These are phyloP conservation scores for Leptodontidium sp. DNA, from an alignment of 2,329 filamentous ascomycete genomes.

Conservation along the genomic window DNA sequence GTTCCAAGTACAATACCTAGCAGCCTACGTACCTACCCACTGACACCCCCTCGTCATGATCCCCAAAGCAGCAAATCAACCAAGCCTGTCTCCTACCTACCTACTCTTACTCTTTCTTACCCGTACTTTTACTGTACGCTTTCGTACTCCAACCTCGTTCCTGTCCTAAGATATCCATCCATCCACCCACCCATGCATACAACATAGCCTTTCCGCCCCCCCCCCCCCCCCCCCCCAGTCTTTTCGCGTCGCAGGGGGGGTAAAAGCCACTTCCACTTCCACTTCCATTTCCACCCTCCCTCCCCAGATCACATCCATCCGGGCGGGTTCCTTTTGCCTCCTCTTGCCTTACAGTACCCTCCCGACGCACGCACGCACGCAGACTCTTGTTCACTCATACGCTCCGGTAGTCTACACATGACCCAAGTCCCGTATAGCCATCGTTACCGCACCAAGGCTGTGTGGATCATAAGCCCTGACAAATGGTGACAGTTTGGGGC, in stretches of 20 bases:
- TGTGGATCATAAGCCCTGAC: slow-evolving; percentile 34
- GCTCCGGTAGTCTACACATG: not conserved
- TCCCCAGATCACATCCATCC: not conserved
- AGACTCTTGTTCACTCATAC: too few relatives aligned
- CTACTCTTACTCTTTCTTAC: not conserved
- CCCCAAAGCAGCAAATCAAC: too few relatives aligned
- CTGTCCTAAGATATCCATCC: not conserved
- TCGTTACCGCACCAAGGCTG: slow-evolving; percentile 27
- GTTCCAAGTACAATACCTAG: too few relatives aligned
- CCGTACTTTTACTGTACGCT: not conserved
- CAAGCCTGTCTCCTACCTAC: not conserved
- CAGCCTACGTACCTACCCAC: too few relatives aligned
- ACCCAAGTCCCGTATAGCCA: slow-evolving; percentile 17
- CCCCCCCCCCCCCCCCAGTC: not conserved
- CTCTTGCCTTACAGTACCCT: not conserved
- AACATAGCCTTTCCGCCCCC: not conserved
- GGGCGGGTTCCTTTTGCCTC: not conserved
- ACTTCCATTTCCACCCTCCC: too few relatives aligned
- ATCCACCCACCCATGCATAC: too few relatives aligned
- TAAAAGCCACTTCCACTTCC: not conserved
- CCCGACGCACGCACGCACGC: too few relatives aligned
- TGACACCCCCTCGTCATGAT: too few relatives aligned
- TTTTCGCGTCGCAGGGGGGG: not conserved
- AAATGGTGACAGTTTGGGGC: slow-evolving; percentile 21
- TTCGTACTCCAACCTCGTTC: not conserved